Evolutionary conservation across 2,329 filamentous ascomycete species (phyloP).

Genomic region (Microsporum audouinii): DNA sequence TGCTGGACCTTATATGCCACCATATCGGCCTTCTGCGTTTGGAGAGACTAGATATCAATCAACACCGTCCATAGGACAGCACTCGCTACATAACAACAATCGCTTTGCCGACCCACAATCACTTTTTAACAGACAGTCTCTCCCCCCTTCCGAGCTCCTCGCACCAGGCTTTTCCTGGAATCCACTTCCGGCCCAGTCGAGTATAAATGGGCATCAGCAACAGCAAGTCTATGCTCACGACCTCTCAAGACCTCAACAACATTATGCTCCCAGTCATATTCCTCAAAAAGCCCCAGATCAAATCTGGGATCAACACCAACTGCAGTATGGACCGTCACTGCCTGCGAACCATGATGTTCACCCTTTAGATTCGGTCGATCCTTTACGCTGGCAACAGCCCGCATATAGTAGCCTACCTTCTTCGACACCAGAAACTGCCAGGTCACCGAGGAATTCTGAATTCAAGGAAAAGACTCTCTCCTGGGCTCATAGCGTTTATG

Average conservation of each 20-base stretch:
- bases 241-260: slow-evolving; percentile 20
- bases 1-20: slow-evolving; percentile 48
- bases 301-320: slow-evolving; percentile 19
- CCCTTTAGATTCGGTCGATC: slow-evolving; percentile 13
- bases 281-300: slow-evolving; percentile 14
- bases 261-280: slow-evolving; percentile 30
- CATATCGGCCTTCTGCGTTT: slow-evolving; percentile 47
- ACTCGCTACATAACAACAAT: slow-evolving; percentile 15
- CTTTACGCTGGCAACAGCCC: slow-evolving; percentile 19
- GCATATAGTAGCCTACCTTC: slow-evolving; percentile 15
- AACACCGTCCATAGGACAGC: slow-evolving; percentile 17
- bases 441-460: slow-evolving; percentile 31
- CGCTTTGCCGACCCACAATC: slow-evolving; percentile 24
- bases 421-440: slow-evolving; percentile 15
- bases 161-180: slow-evolving; percentile 26
- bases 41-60: slow-evolving; percentile 37
- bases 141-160: slow-evolving; percentile 19
- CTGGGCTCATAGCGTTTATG: slow-evolving; percentile 61
- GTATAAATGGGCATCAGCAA: slow-evolving; percentile 5
- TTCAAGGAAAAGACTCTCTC: slow-evolving; percentile 59
- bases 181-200: slow-evolving; percentile 17
- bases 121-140: slow-evolving; percentile 20
- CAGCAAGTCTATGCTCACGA: slow-evolving; percentile 20
- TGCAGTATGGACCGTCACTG: slow-evolving; percentile 15
- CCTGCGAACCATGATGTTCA: slow-evolving; percentile 5